Base-by-base conservation (phyloP, 352 stramenopile genomes). In the Globisporangium sylvaticum region DNA sequence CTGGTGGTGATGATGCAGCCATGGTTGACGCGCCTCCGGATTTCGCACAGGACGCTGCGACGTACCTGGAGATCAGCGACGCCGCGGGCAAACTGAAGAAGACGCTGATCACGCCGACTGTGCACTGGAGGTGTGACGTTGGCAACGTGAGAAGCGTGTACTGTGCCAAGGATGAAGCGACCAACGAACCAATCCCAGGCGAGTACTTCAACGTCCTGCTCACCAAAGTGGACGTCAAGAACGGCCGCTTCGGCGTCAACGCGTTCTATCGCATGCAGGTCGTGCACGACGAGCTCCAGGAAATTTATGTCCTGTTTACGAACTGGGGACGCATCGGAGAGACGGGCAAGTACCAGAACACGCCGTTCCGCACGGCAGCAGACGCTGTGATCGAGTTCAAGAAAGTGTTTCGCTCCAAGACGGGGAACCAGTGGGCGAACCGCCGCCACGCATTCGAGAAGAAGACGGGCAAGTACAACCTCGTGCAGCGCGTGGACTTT, bases 281-380 rank as follows among this genome's bases (percentile, higher is more conserved):
- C 12, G 82, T 90, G 8, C 74, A 82, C 25, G 81, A 92, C 42
- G 60, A 81, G 42, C 76, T 90, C 25, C 84, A 91, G 65, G 74
- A 76, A 14, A 79, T 90, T 8, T 90, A 78, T 64, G 72, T 92
- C 2, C 71, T 92, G 29, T 90, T 92, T 62, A 88, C 81, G 4
- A 94, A 95, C 65, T 91, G 83, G 83, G 83, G 83, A 0, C 78
- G 83, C 3, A 88, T 92, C 48, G 83, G 80, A 12, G 83, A 90
- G 55, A 71, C 62, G 9, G 83, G 83, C 48, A 90, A 92, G 64
- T 90, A 86, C 58, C 84, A 90, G 66, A 88, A 90, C 67, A 90
- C 82, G 4, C 82, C 82, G 7, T 90, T 91, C 66, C 75, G 81
- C 48, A 69, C 78, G 5, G 67, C 72, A 29, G 69, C 73, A 0